Base-by-base conservation (phyloP, 2,329 filamentous ascomycete genomes). In the Colletotrichum tofieldiae region DNA sequence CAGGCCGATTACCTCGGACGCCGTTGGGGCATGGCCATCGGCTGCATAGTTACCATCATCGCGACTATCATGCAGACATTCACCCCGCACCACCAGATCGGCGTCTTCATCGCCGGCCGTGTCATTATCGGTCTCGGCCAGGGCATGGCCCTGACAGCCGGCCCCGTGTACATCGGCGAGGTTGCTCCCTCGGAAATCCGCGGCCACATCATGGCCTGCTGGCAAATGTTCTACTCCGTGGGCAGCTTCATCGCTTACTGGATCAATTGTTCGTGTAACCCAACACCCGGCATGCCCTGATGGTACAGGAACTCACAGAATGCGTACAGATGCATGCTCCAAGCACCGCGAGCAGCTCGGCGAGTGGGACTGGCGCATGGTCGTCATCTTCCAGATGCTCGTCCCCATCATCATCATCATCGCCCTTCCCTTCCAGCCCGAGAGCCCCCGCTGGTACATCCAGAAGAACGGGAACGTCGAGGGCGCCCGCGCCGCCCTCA, bases 311-410 rank as follows among this genome's bases (percentile, higher is more conserved):
- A 11, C 23, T 51, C 16, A 51, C 47, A n/a, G 16, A 54, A 9
- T 20, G 16, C 20, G 6, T 11, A 18, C 12, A 54, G 65, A 88
- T 75, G 91, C 87, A 20, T 90, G 89, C 78, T 86, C 86, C 45
- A 84, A 89, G 77, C 82, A 92, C 80, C 83, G 84, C 54, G 76
- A 82, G 52, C 82, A 76, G 52, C 86, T 93, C 6, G 92, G 92
- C 49, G 85, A 94, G 75, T 93, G 92, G 92, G 91, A 93, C 80
- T 93, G 92, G 92, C 89, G 88, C 76, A 88, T 93, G 84, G 90
- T 93, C 18, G 89, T 93, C 74, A 90, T 94, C 73, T 93, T 93
- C 85, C 92, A 94, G 81, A 84, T 93, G 60, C 80, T 94, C n/a
- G 86, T 93, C 32, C 92, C 92, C 1, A 75, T 87, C 62, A 76